Conservation (phyloP, 1,139 yeast genomes). For the Blastobotrys raffinosifermentans region DNA sequence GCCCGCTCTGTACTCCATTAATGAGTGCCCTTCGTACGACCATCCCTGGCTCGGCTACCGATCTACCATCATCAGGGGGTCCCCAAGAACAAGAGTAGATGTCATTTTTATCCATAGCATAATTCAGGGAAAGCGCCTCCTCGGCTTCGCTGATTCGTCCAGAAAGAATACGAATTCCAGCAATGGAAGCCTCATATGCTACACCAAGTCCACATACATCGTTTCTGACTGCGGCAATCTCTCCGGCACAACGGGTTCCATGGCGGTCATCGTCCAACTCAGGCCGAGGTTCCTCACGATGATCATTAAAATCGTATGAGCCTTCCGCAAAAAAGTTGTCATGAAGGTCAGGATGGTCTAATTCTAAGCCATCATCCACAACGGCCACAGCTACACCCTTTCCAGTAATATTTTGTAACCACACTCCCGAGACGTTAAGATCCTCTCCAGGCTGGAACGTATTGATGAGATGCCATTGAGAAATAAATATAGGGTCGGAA, state of each 20-base stretch:
- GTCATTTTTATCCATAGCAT: constrained; percentile 72
- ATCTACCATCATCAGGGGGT: constrained; percentile 86
- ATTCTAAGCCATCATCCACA: constrained; percentile 93
- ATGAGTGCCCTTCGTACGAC: constrained; percentile 76
- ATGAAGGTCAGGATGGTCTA: constrained; percentile 63
- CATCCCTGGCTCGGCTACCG: constrained; percentile 78
- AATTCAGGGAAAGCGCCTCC: constrained; percentile 83
- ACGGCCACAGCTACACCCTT: constrained; percentile 71
- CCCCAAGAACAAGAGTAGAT: constrained; percentile 99
- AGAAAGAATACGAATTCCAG: constrained; percentile 86
- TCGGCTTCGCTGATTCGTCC: constrained; percentile 76
- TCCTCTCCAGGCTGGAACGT: constrained; percentile 70
- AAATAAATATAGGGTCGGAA: constrained; percentile 68
- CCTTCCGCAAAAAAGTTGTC: constrained; percentile 69
- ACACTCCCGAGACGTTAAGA: constrained; percentile 78
- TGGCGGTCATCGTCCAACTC: constrained; percentile 79
- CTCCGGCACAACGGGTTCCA: constrained; percentile 98
- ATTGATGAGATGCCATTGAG: constrained; percentile 91
- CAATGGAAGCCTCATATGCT: constrained; percentile 77
- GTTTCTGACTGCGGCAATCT: constrained; percentile 80
- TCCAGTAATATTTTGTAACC: constrained; percentile 82
- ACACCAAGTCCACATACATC: constrained; percentile 92
- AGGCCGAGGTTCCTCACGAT: constrained; percentile 72
- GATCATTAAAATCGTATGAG: constrained; percentile 86
- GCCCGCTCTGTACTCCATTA: constrained; percentile 80